phyloP scores from a whole-genome alignment of 1,284 basidiomycete genomes.

The Trichosporon inkin region DNA sequence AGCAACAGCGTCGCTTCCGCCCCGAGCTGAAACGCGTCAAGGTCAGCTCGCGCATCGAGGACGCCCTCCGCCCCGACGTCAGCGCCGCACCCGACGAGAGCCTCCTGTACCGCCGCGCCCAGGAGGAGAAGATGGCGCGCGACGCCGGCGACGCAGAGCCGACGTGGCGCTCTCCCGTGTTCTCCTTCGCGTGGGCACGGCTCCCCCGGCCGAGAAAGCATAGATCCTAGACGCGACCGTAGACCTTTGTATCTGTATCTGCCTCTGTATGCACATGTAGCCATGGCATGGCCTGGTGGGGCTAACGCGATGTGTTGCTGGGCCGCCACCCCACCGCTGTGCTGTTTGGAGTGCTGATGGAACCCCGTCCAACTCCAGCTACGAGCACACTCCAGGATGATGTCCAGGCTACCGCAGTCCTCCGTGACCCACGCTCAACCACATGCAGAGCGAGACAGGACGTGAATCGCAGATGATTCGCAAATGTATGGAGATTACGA shows the following conservation, averaged over 20 bases:
- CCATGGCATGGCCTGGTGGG: too few species aligned
- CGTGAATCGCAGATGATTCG: too few species aligned
- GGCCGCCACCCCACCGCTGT: too few species aligned
- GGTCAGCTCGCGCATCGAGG: slow-evolving; percentile 13
- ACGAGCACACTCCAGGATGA: too few species aligned
- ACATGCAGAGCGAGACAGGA: too few species aligned
- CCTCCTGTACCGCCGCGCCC: slow-evolving; percentile 10
- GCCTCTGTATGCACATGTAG: too few species aligned
- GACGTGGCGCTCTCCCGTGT: neutral
- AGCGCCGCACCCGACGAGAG: slow-evolving; percentile 7
- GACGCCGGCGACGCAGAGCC: neutral
- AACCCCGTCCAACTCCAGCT: too few species aligned
- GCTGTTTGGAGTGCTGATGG: too few species aligned
- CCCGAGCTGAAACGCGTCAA: neutral
- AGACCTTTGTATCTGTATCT: neutral
- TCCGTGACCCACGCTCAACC: too few species aligned
- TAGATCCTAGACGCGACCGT: neutral
- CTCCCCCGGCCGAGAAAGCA: neutral
- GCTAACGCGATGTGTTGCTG: too few species aligned
- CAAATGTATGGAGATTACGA: too few species aligned
- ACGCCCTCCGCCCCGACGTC: slow-evolving; percentile 10
- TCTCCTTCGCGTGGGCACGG: neutral
- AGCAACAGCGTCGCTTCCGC: neutral
- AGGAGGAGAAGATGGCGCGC: slow-evolving; percentile 2
- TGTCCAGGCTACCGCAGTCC: too few species aligned